These are phyloP conservation scores for Nakazawaea ishiwadae DNA, from an alignment of 805 yeast genomes.

Conservation along the genomic window DNA sequence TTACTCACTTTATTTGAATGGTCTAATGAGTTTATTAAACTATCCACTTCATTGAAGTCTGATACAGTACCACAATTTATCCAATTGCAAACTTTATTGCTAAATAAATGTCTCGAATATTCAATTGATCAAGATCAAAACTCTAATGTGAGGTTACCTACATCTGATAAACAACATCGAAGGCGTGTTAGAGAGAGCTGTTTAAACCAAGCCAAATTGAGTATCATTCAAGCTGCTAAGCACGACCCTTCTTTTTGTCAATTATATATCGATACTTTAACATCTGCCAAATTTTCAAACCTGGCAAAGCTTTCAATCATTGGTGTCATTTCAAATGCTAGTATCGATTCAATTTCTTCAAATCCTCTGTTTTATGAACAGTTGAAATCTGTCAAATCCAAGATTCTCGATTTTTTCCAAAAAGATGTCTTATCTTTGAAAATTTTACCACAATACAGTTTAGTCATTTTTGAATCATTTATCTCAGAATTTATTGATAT, in stretches of 20 bases:
- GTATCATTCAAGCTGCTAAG: no score
- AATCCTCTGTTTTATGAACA: constrained; percentile 11
- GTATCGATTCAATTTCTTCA: constrained; percentile 10
- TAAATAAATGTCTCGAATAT: constrained; percentile 33
- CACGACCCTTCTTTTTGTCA: no score
- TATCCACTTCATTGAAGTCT: no score
- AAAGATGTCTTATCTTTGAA: constrained; percentile 45
- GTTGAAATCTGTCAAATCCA: constrained; percentile 13
- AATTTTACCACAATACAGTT: constrained; percentile 26
- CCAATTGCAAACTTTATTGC: constrained; percentile 30
- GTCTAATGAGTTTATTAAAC: constrained; percentile 36
- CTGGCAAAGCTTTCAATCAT: constrained; percentile 7
- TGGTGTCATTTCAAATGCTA: constrained; percentile 1
- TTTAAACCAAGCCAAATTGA: constrained; percentile 1
- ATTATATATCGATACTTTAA: neutral
- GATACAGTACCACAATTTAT: constrained; percentile 19
- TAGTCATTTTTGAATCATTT: constrained; percentile 39
- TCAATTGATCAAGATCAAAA: constrained; percentile 23
- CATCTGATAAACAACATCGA: constrained; percentile 7
- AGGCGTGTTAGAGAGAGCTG: constrained; percentile 8
- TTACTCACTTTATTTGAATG: constrained; percentile 55
- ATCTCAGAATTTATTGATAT: constrained; percentile 37
- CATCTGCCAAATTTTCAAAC: neutral
- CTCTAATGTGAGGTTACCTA: constrained; percentile 9
- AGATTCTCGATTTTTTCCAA: constrained; percentile 24